A percentile compares a stretch with the other conserved stretches of the same genome.
These are phyloP conservation scores for Athelia psychrophila DNA, from an alignment of 1,284 basidiomycete genomes.

Conservation along the genomic window DNA sequence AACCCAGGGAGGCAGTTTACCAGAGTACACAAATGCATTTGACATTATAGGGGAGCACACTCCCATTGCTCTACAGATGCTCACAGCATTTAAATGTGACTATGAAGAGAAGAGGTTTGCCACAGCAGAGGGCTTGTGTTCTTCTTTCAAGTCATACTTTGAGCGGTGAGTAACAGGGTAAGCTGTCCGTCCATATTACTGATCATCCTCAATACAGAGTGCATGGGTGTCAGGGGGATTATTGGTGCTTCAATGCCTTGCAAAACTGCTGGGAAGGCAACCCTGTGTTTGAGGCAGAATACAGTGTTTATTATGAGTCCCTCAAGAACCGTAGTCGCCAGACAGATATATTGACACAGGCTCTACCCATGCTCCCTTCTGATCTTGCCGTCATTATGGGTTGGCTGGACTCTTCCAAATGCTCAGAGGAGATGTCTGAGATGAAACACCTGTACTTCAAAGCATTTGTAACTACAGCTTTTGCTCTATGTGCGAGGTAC, in stretches of 20 bases:
- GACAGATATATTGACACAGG: constrained; percentile 13
- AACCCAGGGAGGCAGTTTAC: background rate
- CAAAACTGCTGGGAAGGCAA: constrained; percentile 18
- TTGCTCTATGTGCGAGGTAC: constrained; percentile 14
- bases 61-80: constrained; percentile 14
- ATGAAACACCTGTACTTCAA: constrained; percentile 15
- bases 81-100: constrained; percentile 19
- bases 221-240: constrained; percentile 13
- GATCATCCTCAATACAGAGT: constrained; percentile 7
- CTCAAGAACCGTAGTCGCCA: constrained; percentile 15
- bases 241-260: constrained; percentile 13
- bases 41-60: constrained; percentile 12
- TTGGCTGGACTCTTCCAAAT: constrained; percentile 12
- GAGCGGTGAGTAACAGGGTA: constrained; percentile 8
- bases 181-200: background rate
- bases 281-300: constrained; percentile 17
- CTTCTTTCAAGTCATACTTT: constrained; percentile 20
- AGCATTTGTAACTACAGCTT: constrained; percentile 18
- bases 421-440: constrained; percentile 7
- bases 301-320: constrained; percentile 17
- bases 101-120: constrained; percentile 12
- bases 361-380: constrained; percentile 20
- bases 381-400: constrained; percentile 18
- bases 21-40: constrained; percentile 11
- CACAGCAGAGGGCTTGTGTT: constrained; percentile 15